Evolutionary conservation across 1,139 yeast species (phyloP).

Genomic region (Meyerozyma athensensis): DNA sequence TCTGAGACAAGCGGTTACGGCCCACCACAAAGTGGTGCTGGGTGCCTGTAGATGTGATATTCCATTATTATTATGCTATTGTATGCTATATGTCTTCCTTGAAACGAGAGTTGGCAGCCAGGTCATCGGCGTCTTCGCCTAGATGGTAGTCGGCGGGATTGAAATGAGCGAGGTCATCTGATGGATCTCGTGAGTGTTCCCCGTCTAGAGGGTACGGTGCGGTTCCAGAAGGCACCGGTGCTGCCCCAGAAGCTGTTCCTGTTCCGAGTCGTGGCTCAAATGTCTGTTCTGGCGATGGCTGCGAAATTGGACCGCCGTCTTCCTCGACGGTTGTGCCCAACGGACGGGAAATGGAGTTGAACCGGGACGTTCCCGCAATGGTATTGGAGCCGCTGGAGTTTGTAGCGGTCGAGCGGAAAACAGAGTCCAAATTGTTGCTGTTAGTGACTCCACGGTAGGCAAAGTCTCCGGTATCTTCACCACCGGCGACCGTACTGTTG

Average conservation of each 20-base stretch:
- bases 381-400: conserved; percentile 19
- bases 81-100: conserved; percentile 2
- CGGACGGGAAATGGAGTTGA: conserved; percentile 7
- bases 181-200: not conserved
- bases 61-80: not conserved
- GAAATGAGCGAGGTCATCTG: conserved; percentile 3
- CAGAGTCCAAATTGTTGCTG: conserved; percentile 39
- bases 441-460: conserved; percentile 46
- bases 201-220: conserved; percentile 1
- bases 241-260: not conserved
- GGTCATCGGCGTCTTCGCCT: not conserved
- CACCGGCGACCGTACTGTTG: conserved; percentile 5
- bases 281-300: not conserved
- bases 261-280: conserved; percentile 2
- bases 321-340: conserved; percentile 5
- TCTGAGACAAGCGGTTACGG: too few species aligned
- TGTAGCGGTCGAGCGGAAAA: conserved; percentile 27
- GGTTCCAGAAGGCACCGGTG: not conserved
- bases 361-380: conserved; percentile 7
- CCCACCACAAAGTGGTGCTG: not conserved
- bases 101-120: conserved; percentile 1
- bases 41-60: not conserved
- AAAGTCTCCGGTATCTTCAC: conserved; percentile 28
- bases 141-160: conserved; percentile 3
- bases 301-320: not conserved